A percentile compares a stretch with the other conserved stretches of the same genome.
Conservation (phyloP, 768 basidiomycete species). For the Amanita subjunquillea region DNA sequence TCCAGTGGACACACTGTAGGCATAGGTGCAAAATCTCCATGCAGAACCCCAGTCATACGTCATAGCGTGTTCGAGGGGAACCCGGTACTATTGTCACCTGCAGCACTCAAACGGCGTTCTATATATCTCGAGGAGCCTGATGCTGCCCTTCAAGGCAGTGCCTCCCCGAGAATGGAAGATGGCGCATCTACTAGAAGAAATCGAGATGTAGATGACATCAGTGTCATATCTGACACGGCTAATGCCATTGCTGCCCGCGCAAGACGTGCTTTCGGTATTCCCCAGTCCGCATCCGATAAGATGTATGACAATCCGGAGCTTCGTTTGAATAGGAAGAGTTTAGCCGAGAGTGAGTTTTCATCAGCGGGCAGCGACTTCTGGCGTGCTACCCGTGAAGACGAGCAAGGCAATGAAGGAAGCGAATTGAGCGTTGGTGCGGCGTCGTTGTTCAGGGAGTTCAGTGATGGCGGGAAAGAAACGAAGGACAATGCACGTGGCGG, state of each 20-base stretch:
- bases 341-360: slow-evolving; percentile 38
- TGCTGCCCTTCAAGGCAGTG: neutral
- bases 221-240: slow-evolving; percentile 1
- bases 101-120: slow-evolving; percentile 17
- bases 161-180: neutral
- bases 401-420: slow-evolving; percentile 16
- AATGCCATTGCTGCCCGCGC: slow-evolving; percentile 31
- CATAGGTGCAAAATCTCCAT: slow-evolving; percentile 9
- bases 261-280: slow-evolving; percentile 42
- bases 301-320: slow-evolving; percentile 10
- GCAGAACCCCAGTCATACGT: slow-evolving; percentile 21
- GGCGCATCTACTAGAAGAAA: neutral
- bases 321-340: slow-evolving; percentile 7
- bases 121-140: slow-evolving; percentile 15
- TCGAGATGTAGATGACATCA: neutral
- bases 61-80: slow-evolving; percentile 9
- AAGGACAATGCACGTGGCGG: neutral
- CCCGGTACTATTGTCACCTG: slow-evolving; percentile 9
- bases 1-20: neutral
- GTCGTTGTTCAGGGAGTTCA: slow-evolving; percentile 32
- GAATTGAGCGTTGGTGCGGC: slow-evolving; percentile 38
- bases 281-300: slow-evolving; percentile 30
- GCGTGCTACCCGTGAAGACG: slow-evolving; percentile 15
- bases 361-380: slow-evolving; percentile 29
- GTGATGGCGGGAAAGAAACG: slow-evolving; percentile 11